phyloP scores from a whole-genome alignment of 345 rosid genomes.

The Physaria fendleri region DNA sequence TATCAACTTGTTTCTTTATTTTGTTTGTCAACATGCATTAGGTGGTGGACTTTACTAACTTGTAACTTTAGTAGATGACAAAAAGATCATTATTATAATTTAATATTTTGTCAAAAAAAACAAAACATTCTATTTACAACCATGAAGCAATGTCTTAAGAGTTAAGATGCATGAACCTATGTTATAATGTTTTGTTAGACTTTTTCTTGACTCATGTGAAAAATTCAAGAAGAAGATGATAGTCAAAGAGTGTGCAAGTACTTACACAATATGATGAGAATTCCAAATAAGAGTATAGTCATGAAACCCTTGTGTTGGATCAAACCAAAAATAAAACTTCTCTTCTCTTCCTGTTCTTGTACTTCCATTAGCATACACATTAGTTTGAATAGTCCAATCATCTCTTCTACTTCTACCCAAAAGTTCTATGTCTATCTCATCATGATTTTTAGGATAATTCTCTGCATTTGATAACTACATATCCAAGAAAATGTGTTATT shows the following conservation, averaged over 20 bases:
- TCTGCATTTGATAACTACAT: slow-evolving; percentile 76
- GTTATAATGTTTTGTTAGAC: background rate
- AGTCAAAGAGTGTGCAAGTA: background rate
- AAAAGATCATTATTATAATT: background rate
- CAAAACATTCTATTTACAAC: background rate
- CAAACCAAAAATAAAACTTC: slow-evolving; percentile 90
- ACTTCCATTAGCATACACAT: slow-evolving; percentile 76
- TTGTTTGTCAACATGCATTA: background rate
- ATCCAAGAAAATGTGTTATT: background rate
- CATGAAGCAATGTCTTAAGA: background rate
- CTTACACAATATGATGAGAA: slow-evolving; percentile 74
- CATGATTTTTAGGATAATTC: slow-evolving; percentile 61
- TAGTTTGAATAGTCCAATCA: slow-evolving; percentile 82
- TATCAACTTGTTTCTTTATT: background rate
- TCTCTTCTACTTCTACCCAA: slow-evolving; percentile 75
- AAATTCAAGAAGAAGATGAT: background rate
- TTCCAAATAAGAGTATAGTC: slow-evolving; percentile 85
- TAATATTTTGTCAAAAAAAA: background rate
- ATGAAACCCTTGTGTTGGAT: slow-evolving; percentile 68
- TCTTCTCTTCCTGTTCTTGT: slow-evolving; percentile 79
- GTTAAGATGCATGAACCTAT: slow-evolving; percentile 6
- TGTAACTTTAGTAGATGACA: background rate
- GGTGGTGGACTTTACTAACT: background rate
- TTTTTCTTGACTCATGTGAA: slow-evolving; percentile 2
- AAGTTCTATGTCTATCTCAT: slow-evolving; percentile 84